phyloP scores from a whole-genome alignment of 2,329 filamentous ascomycete species.

The Aspergillus sp. region DNA sequence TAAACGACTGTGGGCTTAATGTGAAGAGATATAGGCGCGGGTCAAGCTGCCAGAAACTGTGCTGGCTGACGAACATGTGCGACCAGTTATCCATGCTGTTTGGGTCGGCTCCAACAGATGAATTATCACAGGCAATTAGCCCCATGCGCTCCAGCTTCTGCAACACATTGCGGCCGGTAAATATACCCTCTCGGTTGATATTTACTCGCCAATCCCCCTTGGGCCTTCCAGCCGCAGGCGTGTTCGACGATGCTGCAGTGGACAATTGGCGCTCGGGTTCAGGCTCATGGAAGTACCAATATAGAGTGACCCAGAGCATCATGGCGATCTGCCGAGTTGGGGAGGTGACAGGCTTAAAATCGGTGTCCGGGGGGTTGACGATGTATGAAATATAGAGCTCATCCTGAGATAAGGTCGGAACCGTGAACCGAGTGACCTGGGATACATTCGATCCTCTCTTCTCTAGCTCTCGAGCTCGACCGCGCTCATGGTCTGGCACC shows the following conservation, averaged over 20 bases:
- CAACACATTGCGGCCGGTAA: constrained; percentile 77
- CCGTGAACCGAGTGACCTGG: constrained; percentile 55
- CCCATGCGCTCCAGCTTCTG: constrained; percentile 95
- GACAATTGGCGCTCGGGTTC: constrained; percentile 66
- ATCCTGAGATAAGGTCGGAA: constrained; percentile 75
- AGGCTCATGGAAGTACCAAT: constrained; percentile 95
- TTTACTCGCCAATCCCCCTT: constrained; percentile 83
- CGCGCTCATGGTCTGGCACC: constrained; percentile 12
- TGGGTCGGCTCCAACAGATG: constrained; percentile 65
- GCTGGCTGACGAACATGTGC: constrained; percentile 76
- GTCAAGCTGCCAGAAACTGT: constrained; percentile 90
- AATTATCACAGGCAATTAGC: constrained; percentile 73
- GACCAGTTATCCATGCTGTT: constrained; percentile 66
- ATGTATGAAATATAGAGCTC: constrained; percentile 89
- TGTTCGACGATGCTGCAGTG: constrained; percentile 63
- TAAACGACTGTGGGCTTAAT: constrained; percentile 60
- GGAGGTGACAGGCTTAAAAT: constrained; percentile 76
- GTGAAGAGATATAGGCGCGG: constrained; percentile 85
- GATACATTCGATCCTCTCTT: constrained; percentile 37
- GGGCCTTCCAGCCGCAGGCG: constrained; percentile 69
- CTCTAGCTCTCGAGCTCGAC: constrained; percentile 13
- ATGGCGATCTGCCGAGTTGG: constrained; percentile 88
- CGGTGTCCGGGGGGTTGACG: constrained; percentile 74
- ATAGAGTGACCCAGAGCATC: constrained; percentile 93
- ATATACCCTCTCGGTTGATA: constrained; percentile 82